Evolutionary conservation across 169 alveolate species (phyloP), one percentile per base, ranked within the genome.

Genomic region (Eimeria zaria): DNA sequence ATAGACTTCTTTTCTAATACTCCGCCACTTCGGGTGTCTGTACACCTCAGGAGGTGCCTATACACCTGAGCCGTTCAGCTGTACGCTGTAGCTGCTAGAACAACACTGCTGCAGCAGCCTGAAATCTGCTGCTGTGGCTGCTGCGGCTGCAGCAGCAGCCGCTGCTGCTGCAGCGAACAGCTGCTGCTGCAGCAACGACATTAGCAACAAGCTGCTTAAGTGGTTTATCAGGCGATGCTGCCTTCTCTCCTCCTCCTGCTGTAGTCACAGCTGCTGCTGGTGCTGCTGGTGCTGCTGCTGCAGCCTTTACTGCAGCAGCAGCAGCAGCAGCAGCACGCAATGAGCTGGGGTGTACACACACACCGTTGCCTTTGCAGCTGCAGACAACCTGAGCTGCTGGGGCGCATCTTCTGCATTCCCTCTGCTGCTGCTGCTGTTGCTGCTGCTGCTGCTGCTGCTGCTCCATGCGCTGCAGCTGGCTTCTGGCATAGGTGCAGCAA

Each of bases 381-480:
- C 76, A 9, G 30, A 27, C 8, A 67, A 9, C 6, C 30, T 20
- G 8, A 67, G 44, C 76, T 67, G 20, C 20, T 7, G 76, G 76
- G 30, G 76, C 76, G n/a, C 39, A 6, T 67, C 39, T 20, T 8
- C 30, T 20, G 76, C 30, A 22, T 22, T 16, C 30, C 20, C 44
- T 22, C 76, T 6, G 12, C 76, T 30, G 44, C 39, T 67, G 76
- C 76, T 67, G 30, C 44, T 30, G 39, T 16, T 67, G 44, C 39
- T 27, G 76, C 76, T 27, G 76, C 76, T 67, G 76, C 76, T 67
- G 76, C 76, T 27, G 30, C 76, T 67, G 44, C 76, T 67, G 30
- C 76, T 30, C 12, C 76, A 67, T 67, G 76, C 76, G 8, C 11
- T 27, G 30, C 39, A 30, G 76, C 76, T 27, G 76, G n/a, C n/a